These are phyloP conservation scores for Setaria viridis DNA, from an alignment of 202 grass and related monocot species.

Conservation along the genomic window DNA sequence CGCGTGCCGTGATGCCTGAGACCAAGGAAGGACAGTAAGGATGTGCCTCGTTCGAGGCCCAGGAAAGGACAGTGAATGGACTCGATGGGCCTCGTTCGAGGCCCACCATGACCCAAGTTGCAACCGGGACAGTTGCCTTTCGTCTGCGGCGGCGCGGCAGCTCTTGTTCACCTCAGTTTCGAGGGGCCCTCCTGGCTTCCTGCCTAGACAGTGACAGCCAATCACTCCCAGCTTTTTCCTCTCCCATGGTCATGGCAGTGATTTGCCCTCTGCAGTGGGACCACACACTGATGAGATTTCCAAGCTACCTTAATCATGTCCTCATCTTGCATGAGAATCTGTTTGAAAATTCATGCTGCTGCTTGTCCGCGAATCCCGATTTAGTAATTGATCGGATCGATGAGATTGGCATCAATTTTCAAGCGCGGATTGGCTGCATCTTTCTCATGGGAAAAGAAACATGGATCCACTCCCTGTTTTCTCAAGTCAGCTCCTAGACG, in stretches of 20 bases:
- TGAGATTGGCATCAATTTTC: background rate
- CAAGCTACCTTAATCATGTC: slow-evolving; percentile 17
- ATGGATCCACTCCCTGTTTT: background rate
- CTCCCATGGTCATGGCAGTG: background rate
- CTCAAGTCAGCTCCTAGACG: background rate
- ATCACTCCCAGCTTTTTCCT: background rate
- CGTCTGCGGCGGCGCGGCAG: background rate
- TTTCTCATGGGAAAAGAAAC: background rate
- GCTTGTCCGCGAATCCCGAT: background rate
- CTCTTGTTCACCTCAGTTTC: slow-evolving; percentile 14
- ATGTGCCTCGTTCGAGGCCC: background rate
- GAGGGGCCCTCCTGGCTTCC: background rate
- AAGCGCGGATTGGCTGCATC: slow-evolving; percentile 5
- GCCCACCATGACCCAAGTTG: slow-evolving; percentile 14
- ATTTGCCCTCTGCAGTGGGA: slow-evolving; percentile 1
- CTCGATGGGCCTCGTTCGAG: background rate
- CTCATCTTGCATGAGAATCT: background rate
- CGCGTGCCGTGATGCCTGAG: slow-evolving; percentile 17
- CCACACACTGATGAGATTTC: slow-evolving; percentile 22
- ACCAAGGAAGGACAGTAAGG: background rate
- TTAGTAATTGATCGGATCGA: background rate
- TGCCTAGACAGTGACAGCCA: slow-evolving; percentile 5
- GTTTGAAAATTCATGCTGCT: slow-evolving; percentile 6
- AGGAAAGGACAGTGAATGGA: too few species aligned
- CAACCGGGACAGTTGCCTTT: background rate